Base-by-base conservation (phyloP, 1,284 basidiomycete genomes). In the Mycena citricolor region DNA sequence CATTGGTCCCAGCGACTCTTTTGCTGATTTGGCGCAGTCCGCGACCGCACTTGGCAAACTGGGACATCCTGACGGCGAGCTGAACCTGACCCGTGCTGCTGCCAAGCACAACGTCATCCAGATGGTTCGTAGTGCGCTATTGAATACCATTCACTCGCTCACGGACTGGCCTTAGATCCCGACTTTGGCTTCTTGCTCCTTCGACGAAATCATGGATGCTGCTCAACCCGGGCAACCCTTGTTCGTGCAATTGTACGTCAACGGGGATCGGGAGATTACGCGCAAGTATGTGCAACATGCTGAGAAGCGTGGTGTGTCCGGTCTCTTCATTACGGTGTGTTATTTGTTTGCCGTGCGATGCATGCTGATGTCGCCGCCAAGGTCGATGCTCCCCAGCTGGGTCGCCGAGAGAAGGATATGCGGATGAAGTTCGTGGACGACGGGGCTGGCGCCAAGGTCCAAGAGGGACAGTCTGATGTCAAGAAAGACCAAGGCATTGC, bases 331-430 rank as follows among this genome's bases (percentile, higher is more conserved):
- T 60, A 95, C 93, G 1, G 49, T 44, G 7, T 16, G 35, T 19
- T 4, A 2, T n/a, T 3, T 6, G 8, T 26, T 6, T 11, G n/a
- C n/a, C n/a, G n/a, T n/a, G n/a, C n/a, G n/a, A n/a, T n/a, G n/a
- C n/a, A n/a, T n/a, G n/a, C n/a, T n/a, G n/a, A n/a, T n/a, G n/a
- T n/a, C n/a, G n/a, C n/a, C n/a, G n/a, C n/a, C 23, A 19, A 44
- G 35, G 92, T 95, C 26, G 93, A 97, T 62, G 93, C 93, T 2
- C 93, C 93, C 4, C 92, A 94, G 58, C 79, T 97, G 14, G 93
- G 91, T 42, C 77, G 92, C 20, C 77, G 92, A 46, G 91, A 94
- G 63, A 90, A 92, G 81, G 94, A 97, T 61, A 97, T 97, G 94
- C 76, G 94, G 25, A 89, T 89, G 77, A 95, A 93, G 62, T 97